These are phyloP conservation scores for Hyphopichia buzzinii DNA, from an alignment of 1,139 yeast genomes.

Conservation along the genomic window DNA sequence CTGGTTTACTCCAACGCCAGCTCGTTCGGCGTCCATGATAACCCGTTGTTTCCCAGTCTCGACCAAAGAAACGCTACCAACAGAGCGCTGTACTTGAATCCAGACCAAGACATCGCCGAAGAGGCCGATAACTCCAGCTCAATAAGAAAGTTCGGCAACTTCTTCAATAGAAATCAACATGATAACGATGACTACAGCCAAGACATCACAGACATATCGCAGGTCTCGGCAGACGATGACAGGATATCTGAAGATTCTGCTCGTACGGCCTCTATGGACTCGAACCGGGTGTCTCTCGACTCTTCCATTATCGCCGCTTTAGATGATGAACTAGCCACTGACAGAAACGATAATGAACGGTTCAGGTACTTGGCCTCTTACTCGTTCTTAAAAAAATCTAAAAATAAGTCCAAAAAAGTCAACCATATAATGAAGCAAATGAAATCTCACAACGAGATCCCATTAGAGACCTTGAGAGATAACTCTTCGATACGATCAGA, in stretches of 20 bases:
- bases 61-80: neutral
- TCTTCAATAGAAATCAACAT: neutral
- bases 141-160: constrained; percentile 1
- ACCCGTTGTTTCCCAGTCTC: constrained; percentile 1
- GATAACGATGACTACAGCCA: neutral
- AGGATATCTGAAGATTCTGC: constrained; percentile 5
- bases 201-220: constrained; percentile 1
- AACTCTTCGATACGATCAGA: constrained; percentile 11
- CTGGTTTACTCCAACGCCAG: constrained; percentile 5
- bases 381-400: constrained; percentile 17
- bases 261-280: neutral
- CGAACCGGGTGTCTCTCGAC: constrained; percentile 1
- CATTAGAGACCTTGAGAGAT: constrained; percentile 18
- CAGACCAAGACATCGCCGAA: constrained; percentile 1
- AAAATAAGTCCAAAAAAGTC: constrained; percentile 9
- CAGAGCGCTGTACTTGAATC: neutral
- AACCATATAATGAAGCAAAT: constrained; percentile 11
- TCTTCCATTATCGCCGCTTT: constrained; percentile 2
- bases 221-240: constrained; percentile 3
- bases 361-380: constrained; percentile 31
- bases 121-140: constrained; percentile 1
- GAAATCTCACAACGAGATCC: constrained; percentile 21
- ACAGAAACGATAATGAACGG: constrained; percentile 16
- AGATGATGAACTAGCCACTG: constrained; percentile 1
- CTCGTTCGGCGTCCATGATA: constrained; percentile 2